Evolutionary conservation across 345 rosid genomes (phyloP), one percentile per base, ranked within the genome.

Genomic region (Durio zibethinus): DNA sequence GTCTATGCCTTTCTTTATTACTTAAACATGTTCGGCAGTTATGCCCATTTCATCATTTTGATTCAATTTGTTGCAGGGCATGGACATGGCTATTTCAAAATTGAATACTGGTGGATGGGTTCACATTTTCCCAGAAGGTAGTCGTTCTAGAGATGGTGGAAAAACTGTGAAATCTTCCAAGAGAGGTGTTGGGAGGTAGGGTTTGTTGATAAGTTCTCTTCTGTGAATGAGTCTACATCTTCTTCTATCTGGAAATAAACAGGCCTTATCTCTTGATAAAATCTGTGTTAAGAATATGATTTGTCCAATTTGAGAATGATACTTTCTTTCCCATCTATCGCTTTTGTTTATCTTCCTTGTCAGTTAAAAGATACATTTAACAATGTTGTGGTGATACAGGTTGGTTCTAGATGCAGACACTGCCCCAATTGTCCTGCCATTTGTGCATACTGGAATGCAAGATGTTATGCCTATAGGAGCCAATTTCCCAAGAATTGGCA

Each of bases 121-220:
- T 83, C 98, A 96, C 82, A 96, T 96, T 69, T 96, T 96, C 78
- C 99, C 99, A 10, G 99, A 96, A 85, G 99, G 98, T 7, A 90
- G 98, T 74, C 93, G 97, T 50, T 93, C 98, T 47, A 84, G 97
- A 61, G 98, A 93, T 85, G 99, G 98, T 78, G 97, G 99, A 23
- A 92, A 90, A 86, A 93, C 97, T 3, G 71, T 96, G 77, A 88
- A 94, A 29, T 84, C 97, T 70, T 76, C 92, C 10, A 96, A 96
- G 84, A 93, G 97, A 86, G 99, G 99, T 52, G 92, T 93, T 60
- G 99, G 98, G 73, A 93, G 98, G 99, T 93, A 56, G 87, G 33
- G 53, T 78, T 47, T 77, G 36, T 72, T 71, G 25, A 65, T 63
- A 63, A 31, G 7, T 67, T 43, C 18, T 25, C 40, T 29, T 69